Conservation (phyloP, 2,329 filamentous ascomycete genomes). For the Endothia cerciana region DNA sequence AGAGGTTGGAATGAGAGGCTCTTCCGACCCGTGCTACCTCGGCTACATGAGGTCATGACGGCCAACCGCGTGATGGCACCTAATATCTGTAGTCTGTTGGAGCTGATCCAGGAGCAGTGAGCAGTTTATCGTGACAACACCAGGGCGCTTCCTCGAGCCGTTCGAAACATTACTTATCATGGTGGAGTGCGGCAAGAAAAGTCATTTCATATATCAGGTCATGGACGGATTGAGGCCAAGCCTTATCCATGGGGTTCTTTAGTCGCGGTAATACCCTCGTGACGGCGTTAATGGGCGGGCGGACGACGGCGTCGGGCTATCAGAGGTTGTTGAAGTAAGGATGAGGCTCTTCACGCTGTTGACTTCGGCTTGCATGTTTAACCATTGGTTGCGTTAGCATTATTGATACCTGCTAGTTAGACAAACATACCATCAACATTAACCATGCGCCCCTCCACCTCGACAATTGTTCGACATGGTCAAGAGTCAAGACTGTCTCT, state of each 20-base stretch:
- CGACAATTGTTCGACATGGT: neutral
- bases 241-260: neutral
- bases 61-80: constrained; percentile 65
- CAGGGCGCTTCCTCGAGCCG: neutral
- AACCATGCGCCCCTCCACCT: neutral
- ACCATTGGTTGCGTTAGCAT: neutral
- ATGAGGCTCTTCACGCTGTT: constrained; percentile 2
- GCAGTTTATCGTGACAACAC: neutral
- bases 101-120: constrained; percentile 36
- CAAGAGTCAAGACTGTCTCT: neutral
- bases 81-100: constrained; percentile 40
- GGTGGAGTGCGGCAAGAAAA: neutral
- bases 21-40: constrained; percentile 67
- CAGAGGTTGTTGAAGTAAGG: neutral
- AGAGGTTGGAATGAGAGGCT: constrained; percentile 67
- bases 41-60: constrained; percentile 70
- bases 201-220: constrained; percentile 1
- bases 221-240: constrained; percentile 6
- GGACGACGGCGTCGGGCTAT: neutral
- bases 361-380: neutral
- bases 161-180: neutral
- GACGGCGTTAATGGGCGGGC: constrained; percentile 12
- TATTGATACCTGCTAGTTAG: neutral
- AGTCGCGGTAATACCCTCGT: constrained; percentile 17
- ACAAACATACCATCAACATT: neutral